A percentile compares a stretch with the other conserved stretches of the same genome.
These are phyloP conservation scores for Trichoderma erinaceum DNA, from an alignment of 495 filamentous ascomycete species.

Conservation along the genomic window DNA sequence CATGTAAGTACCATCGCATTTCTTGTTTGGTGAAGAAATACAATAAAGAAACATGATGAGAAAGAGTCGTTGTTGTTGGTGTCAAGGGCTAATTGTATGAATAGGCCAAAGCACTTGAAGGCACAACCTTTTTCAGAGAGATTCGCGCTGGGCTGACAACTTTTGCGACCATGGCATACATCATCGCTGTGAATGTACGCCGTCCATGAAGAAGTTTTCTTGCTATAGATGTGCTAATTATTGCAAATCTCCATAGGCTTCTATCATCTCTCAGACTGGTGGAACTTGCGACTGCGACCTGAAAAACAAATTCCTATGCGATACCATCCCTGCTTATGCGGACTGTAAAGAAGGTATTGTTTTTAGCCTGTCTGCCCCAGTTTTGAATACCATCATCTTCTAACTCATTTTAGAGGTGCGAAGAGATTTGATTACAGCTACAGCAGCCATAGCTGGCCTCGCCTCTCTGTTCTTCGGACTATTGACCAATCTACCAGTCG, in stretches of 20 bases:
- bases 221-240: constrained; percentile 19
- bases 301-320: constrained; percentile 44
- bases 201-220: not conserved
- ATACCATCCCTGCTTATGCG: constrained; percentile 49
- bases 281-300: constrained; percentile 62
- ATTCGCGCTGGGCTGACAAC: constrained; percentile 76
- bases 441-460: constrained; percentile 60
- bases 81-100: not conserved
- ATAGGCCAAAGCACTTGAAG: constrained; percentile 52
- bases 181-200: constrained; percentile 54
- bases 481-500: constrained; percentile 49
- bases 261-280: constrained; percentile 55
- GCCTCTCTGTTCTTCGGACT: constrained; percentile 46
- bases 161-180: constrained; percentile 82
- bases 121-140: constrained; percentile 66
- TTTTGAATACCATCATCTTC: not conserved
- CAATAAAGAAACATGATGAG: not conserved
- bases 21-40: no score
- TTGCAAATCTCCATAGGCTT: constrained; percentile 35
- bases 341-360: constrained; percentile 43
- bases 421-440: constrained; percentile 72
- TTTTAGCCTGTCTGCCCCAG: no score
- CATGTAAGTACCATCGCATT: constrained; percentile 42
- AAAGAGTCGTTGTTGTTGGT: not conserved
- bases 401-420: constrained; percentile 45